Evolutionary conservation across 768 basidiomycete genomes (phyloP), one percentile per base, ranked within the genome.

Genomic region (Pleurotus citrinopileatus): DNA sequence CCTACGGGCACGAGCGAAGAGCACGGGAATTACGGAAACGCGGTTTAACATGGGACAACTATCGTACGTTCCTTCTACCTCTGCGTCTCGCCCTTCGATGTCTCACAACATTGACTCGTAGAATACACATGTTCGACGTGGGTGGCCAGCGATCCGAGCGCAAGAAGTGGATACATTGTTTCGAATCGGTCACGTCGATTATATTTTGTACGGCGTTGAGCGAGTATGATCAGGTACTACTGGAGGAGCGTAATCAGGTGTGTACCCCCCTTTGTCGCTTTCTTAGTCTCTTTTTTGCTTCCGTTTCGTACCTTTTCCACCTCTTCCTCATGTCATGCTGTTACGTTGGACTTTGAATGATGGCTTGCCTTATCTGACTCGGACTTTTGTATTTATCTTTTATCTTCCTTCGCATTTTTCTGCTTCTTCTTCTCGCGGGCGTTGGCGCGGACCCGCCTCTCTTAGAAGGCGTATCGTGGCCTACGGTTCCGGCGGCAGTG

Each of bases 21-120:
- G 86, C 53, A 86, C 89, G 2, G 94, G 94, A 15, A 95, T 98
- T 61, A 86, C 84, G 4, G 94, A 98, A 71, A 97, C 94, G 4
- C 71, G 87, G 63, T 91, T 91, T 55, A 76, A 74, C 10, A 81
- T 90, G 78, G 89, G 87, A 2, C 80, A 76, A 45, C 65, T 84
- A 4, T 80, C 81, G 81, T 84, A 58, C 54, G 79, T 77, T n/a
- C 20, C 28, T 34, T 27, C 51, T 46, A 8, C 7, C 20, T 15
- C 38, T 28, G 38, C 22, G 25, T 42, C n/a, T n/a, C n/a, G n/a
- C n/a, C n/a, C n/a, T n/a, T n/a, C n/a, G n/a, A n/a, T n/a, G n/a
- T n/a, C n/a, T n/a, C n/a, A n/a, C n/a, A n/a, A n/a, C n/a, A n/a
- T n/a, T n/a, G n/a, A n/a, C 10, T 47, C 28, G 4, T 56, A 78